Percentiles rank a stretch among this genome's conserved stretches.
phyloP scores from a whole-genome alignment of 441 rosid genomes.

The Biscutella laevigata region DNA sequence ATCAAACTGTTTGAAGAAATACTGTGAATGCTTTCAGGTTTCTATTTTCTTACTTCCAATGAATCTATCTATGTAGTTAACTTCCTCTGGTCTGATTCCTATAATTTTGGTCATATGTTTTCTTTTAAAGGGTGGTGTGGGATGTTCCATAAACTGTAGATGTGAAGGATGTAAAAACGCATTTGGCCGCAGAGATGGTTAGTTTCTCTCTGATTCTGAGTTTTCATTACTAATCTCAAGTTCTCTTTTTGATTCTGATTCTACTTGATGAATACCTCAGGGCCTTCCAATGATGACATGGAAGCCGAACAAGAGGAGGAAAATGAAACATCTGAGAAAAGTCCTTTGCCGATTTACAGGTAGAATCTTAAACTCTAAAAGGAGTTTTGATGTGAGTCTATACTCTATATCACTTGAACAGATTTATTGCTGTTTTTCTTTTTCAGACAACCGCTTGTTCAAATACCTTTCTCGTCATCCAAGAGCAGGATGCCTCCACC shows the following conservation, averaged over 20 bases:
- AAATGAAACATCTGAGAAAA: constrained; percentile 44
- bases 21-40: constrained; percentile 99
- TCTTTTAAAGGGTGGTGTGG: constrained; percentile 50
- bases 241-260: not conserved
- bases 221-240: not conserved
- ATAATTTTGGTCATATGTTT: constrained; percentile 1
- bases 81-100: constrained; percentile 17
- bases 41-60: constrained; percentile 10
- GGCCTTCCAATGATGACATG: constrained; percentile 40
- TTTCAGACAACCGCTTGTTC: constrained; percentile 49
- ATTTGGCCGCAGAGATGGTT: constrained; percentile 57
- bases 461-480: constrained; percentile 48
- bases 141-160: constrained; percentile 66
- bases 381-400: not conserved
- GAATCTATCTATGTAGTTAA: not conserved
- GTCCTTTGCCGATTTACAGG: constrained; percentile 53
- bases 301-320: constrained; percentile 61
- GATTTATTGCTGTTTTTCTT: not conserved
- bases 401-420: constrained; percentile 3
- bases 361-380: constrained; percentile 16
- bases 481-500: constrained; percentile 49
- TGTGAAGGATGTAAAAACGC: constrained; percentile 67
- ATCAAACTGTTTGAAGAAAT: constrained; percentile 90
- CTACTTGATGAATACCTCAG: constrained; percentile 27
- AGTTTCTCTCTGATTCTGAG: constrained; percentile 17